Evolutionary conservation across 495 filamentous ascomycete genomes (phyloP), one percentile per base, ranked within the genome.

Genomic region (Wilcoxina mikolae): DNA sequence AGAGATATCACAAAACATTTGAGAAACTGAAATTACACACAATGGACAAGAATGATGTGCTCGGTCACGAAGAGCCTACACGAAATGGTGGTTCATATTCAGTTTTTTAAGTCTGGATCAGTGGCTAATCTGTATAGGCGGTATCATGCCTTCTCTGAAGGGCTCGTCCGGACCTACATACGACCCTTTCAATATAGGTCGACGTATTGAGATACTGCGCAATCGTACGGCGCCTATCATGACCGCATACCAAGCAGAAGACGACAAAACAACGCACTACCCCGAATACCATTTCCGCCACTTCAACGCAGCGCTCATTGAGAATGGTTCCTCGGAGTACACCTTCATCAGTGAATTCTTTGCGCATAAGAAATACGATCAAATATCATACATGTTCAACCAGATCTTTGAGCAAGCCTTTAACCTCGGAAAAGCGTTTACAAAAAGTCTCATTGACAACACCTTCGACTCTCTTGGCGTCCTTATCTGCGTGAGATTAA

Each of bases 291-390:
- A 85, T 12, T 98, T 98, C 69, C 80, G 84, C 25, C 85, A 91
- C 62, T 96, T 94, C 74, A 95, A 95, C 62, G 78, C 91, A 27
- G 91, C 91, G 1, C 73, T 98, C 20, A 74, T 95, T 55, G 91
- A 96, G 71, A 98, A 98, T 64, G 81, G 85, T 1, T 85, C 85
- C n/a, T 80, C 87, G 20, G 91, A 98, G 67, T 96, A 96, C 68
- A 83, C 85, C 7, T 96, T 98, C 62, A 76, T 96, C 45, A 84
- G 86, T 1, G 73, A 83, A 24, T 95, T 95, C 72, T 95, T 98
- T 75, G 76, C 80, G 10, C 72, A 85, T 57, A 67, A 74, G 58
- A 69, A 71, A 17, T 76, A 75, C 55, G 72, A 65, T 28, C 67
- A 78, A 56, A 70, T 78, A 33, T 78, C 78, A 17, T 74, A 76